Evolutionary conservation across 2,329 filamentous ascomycete genomes (phyloP), one percentile per base, ranked within the genome.

Genomic region (Byssoonygena ceratinophila): DNA sequence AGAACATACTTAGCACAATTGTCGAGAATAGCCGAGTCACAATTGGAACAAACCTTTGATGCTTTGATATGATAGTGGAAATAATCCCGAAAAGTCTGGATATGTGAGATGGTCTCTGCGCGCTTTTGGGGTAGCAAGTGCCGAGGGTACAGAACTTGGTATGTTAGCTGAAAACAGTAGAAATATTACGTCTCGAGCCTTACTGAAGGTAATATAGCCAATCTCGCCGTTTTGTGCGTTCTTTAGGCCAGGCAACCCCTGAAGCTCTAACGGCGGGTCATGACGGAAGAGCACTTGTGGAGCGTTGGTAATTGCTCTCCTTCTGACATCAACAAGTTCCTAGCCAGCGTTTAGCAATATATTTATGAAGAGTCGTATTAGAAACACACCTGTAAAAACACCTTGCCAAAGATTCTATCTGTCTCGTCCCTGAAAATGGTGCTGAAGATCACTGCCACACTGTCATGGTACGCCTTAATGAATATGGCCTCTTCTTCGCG

Each of bases 21-120:
- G 45, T 49, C 34, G 8, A 11, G 20, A 8, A 31, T 11, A 11
- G 1, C 12, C 9, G 12, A 25, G 16, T 12, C 20, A 37, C 36
- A 39, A 7, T 27, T 51, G 18, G 14, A n/a, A 37, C 58, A 49
- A 68, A 82, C 81, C 77, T 98, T 98, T 57, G 90, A 96, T 27
- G 92, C 94, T 74, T 98, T 98, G 74, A 98, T 98, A 72, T 98
- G 92, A 71, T 99, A 99, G 71, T 99, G 92, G 78, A 99, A 98
- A 72, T 98, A 98, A 68, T 98, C 92, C 60, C 92, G 87, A 86
- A 98, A 98, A 12, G 92, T 99, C 73, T 99, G 94, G 63, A 99
- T 97, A 69, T 98, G 94, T 47, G 90, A 96, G 61, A 99, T 98
- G 67, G 94, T 90, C 60, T 96, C 90, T 55, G 87, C 84, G 74